Conservation (phyloP, 2,329 filamentous ascomycete species). For the Trichoderma harzianum region DNA sequence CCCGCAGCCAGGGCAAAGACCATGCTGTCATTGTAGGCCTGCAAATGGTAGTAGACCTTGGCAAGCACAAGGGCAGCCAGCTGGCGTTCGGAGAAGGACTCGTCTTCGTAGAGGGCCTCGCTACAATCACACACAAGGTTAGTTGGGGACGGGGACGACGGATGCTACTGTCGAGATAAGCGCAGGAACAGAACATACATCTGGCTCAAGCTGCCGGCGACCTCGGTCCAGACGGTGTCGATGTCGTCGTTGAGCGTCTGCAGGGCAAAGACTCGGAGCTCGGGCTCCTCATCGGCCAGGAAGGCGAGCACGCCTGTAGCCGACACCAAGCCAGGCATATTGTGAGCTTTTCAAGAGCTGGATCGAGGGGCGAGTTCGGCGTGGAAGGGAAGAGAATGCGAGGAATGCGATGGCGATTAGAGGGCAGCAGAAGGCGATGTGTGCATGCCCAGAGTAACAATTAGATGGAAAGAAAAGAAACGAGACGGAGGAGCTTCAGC, state of each 20-base stretch:
- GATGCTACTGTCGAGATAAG: background rate
- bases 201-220: constrained; percentile 85
- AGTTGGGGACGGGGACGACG: background rate
- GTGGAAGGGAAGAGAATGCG: constrained; percentile 3
- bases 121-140: constrained; percentile 44
- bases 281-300: constrained; percentile 87
- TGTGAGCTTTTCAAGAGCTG: constrained; percentile 9
- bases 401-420: background rate
- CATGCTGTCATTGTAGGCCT: constrained; percentile 99
- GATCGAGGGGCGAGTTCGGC: constrained; percentile 11
- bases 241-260: constrained; percentile 96
- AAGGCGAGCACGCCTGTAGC: constrained; percentile 94
- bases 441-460: background rate
- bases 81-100: constrained; percentile 87
- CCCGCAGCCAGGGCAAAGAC: constrained; percentile 93
- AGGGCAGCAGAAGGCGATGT: background rate
- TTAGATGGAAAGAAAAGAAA: constrained; percentile 13
- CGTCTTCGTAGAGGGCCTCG: constrained; percentile 96
- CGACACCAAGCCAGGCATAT: constrained; percentile 91
- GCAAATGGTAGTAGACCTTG: constrained; percentile 98
- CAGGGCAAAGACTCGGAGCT: constrained; percentile 91
- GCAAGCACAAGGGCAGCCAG: constrained; percentile 91
- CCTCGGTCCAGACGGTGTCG: constrained; percentile 95
- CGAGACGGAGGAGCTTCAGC: constrained; percentile 18
- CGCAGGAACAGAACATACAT: constrained; percentile 59